phyloP scores from a whole-genome alignment of 208 protist species.

The Wallacemonas collosoma region DNA sequence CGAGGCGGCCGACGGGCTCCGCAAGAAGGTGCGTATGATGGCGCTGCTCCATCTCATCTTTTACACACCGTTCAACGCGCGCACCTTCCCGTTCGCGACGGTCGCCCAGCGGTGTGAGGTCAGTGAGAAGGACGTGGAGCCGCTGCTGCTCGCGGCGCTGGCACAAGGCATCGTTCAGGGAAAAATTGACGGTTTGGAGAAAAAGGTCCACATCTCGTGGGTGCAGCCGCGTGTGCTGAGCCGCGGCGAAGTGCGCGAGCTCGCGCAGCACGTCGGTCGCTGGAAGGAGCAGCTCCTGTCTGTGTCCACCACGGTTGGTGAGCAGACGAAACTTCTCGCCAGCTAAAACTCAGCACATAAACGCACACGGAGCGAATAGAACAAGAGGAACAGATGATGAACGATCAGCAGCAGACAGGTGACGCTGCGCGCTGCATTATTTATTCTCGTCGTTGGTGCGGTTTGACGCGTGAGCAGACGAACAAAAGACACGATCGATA shows the following conservation, averaged over 20 bases:
- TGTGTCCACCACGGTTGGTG: conserved; percentile 45
- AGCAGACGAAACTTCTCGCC: conserved; percentile 32
- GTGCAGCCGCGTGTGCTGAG: conserved; percentile 89
- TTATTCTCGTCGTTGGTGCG: too few relatives aligned
- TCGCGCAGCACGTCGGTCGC: conserved; percentile 63
- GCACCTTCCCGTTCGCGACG: conserved; percentile 82
- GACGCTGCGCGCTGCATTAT: too few relatives aligned
- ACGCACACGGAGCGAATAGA: conserved; percentile 11
- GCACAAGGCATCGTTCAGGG: conserved; percentile 94
- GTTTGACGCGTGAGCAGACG: too few relatives aligned
- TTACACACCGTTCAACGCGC: conserved; percentile 90
- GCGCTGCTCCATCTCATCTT: conserved; percentile 96
- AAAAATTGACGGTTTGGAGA: conserved; percentile 90
- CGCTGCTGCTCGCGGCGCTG: conserved; percentile 94
- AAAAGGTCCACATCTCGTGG: conserved; percentile 86
- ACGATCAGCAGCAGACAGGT: too few relatives aligned
- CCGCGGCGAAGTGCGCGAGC: conserved; percentile 69
- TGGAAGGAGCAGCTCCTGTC: conserved; percentile 74
- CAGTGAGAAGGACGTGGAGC: conserved; percentile 82
- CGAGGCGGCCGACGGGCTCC: conserved; percentile 29
- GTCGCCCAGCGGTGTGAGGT: conserved; percentile 77
- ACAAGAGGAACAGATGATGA: neutral
- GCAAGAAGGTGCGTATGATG: conserved; percentile 94
- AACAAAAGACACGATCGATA: too few relatives aligned
- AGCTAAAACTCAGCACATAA: conserved; percentile 23